Percentiles rank a stretch among this genome's conserved stretches.
Evolutionary conservation across 2,329 filamentous ascomycete species (phyloP).

Genomic region (Bipolaris cookei): DNA sequence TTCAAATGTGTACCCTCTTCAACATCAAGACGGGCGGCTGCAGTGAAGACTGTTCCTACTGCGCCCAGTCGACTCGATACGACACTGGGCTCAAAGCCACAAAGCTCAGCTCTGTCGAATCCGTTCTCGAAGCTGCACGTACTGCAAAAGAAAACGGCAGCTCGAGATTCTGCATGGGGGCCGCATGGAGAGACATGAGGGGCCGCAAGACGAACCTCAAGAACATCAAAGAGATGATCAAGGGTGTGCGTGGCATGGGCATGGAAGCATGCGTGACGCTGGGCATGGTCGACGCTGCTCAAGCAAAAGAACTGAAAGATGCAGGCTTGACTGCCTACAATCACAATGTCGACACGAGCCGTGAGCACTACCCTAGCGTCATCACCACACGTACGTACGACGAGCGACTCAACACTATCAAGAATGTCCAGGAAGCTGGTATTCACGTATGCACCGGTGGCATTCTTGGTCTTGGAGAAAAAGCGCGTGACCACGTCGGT

Average conservation of each 20-base stretch:
- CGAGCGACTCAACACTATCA: conserved; percentile 79
- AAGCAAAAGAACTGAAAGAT: conserved; percentile 81
- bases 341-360: conserved; percentile 89
- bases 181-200: conserved; percentile 92
- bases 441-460: conserved; percentile 91
- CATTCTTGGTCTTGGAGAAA: conserved; percentile 84
- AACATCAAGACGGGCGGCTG: conserved; percentile 96
- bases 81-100: conserved; percentile 78
- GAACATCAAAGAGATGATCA: conserved; percentile 86
- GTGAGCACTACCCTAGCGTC: conserved; percentile 85
- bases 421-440: conserved; percentile 81
- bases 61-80: conserved; percentile 85
- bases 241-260: conserved; percentile 77
- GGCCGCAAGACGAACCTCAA: conserved; percentile 82
- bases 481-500: conserved; percentile 77
- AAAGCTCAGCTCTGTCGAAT: conserved; percentile 78
- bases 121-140: conserved; percentile 78
- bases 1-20: conserved; percentile 94
- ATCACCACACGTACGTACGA: conserved; percentile 89
- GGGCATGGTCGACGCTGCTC: conserved; percentile 84
- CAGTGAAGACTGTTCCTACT: conserved; percentile 92
- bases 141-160: conserved; percentile 82
- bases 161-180: conserved; percentile 94
- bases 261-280: conserved; percentile 96
- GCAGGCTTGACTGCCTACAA: conserved; percentile 92